A percentile compares a stretch with the other conserved stretches of the same genome.
phyloP scores from a whole-genome alignment of 1,139 yeast genomes.

The Zygoascus hellenicus region DNA sequence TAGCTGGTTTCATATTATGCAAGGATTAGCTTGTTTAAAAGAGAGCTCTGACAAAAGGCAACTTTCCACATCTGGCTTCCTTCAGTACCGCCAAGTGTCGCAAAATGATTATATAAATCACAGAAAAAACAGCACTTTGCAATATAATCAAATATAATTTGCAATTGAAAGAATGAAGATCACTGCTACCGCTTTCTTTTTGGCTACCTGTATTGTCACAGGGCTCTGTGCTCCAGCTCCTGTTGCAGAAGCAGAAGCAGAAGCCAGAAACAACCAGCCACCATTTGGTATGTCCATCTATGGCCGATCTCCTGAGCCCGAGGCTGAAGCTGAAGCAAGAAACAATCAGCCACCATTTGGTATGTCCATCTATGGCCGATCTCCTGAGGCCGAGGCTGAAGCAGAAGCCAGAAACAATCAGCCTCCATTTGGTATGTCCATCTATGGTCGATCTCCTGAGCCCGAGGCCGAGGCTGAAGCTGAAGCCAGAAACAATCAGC shows the following conservation, averaged over 20 bases:
- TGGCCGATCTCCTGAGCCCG: slow-evolving; percentile 13
- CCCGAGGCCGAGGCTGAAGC: slow-evolving; percentile 9
- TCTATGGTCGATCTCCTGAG: slow-evolving; percentile 14
- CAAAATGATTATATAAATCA: no score
- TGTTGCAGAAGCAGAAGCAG: slow-evolving; percentile 13
- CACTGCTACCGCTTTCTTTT: neutral
- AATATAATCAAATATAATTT: neutral
- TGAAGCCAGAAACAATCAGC: neutral
- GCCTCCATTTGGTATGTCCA: slow-evolving; percentile 13
- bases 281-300: slow-evolving; percentile 11
- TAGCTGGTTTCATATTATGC: no score
- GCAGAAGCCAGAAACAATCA: slow-evolving; percentile 8
- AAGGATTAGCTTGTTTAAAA: no score
- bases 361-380: slow-evolving; percentile 16
- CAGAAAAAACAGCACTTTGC: no score
- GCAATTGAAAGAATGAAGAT: slow-evolving; percentile 1
- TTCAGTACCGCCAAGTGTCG: no score
- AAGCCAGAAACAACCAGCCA: slow-evolving; percentile 10
- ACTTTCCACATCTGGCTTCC: no score
- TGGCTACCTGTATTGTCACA: neutral
- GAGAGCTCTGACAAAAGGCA: no score
- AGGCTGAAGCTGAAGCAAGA: slow-evolving; percentile 8
- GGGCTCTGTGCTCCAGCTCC: slow-evolving; percentile 12
- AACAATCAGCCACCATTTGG: slow-evolving; percentile 14
- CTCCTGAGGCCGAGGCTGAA: slow-evolving; percentile 15